Base-by-base conservation (phyloP, 805 yeast genomes). In the Metschnikowia similis region DNA sequence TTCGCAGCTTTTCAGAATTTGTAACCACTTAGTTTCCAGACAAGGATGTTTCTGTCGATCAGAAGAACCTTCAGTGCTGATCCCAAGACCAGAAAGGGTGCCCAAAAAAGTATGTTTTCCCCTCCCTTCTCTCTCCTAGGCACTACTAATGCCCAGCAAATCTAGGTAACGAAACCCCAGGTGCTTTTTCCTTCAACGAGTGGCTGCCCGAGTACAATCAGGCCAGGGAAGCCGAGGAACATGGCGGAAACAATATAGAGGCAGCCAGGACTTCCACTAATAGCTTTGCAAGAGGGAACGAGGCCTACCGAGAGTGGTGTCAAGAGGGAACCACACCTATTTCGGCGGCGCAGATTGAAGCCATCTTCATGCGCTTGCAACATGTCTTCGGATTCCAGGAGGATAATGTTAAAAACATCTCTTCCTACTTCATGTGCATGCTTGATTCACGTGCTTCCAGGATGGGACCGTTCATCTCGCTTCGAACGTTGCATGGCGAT, bases 331-430 rank as follows among this genome's bases (percentile, higher is more conserved):
- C 67, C 2, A 70, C 72, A 3, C 87, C 87, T 1, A 75, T 83
- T 13, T 57, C 77, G 0, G 69, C 74, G 45, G 72, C 69, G 39
- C 81, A 80, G 29, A 85, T 87, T 44, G 84, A 82, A 52, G 67
- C 72, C 1, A 76, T 83, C 1, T 81, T 84, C 52, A 66, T 73
- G 14, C 78, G 76, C 41, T 65, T 86, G 41, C 72, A 77, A 6
- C 70, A 70, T 14, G 69, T 80, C 1, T 84, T 87, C 66, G 88
- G 89, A 0, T 87, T 86, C 61, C 94, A 87, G 61, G 60, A 65
- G 42, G 90, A 85, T 62, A 84, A 76, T 52, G 74, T 84, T 21
- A 72, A 72, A 50, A 86, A 85, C 58, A 84, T 84, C 81, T 84
- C 77, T 67, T 89, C 55, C 17, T 54, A 52, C 32, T 48, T 56